phyloP scores from a whole-genome alignment of 805 yeast species.

The Ogataea corticis region DNA sequence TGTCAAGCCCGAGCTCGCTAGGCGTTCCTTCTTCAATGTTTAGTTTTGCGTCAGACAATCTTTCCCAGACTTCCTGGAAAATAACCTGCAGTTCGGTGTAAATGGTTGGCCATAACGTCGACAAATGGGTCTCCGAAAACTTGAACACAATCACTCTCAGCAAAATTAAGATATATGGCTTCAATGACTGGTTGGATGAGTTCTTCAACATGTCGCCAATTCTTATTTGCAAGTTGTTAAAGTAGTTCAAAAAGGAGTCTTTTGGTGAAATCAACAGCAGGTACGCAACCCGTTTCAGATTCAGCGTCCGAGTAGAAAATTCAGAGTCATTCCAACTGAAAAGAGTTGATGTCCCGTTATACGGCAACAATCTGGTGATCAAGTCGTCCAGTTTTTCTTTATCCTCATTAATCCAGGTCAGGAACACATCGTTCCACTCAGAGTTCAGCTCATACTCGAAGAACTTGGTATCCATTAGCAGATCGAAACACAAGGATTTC shows the following conservation, averaged over 20 bases:
- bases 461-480: constrained; percentile 60
- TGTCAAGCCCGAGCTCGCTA: constrained; percentile 36
- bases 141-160: constrained; percentile 65
- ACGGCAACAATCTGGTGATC: constrained; percentile 47
- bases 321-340: constrained; percentile 39
- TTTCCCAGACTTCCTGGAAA: constrained; percentile 41
- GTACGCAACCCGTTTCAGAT: constrained; percentile 64
- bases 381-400: constrained; percentile 60
- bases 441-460: constrained; percentile 41
- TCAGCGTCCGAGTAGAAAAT: constrained; percentile 31
- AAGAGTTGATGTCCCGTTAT: constrained; percentile 52
- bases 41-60: constrained; percentile 15
- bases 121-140: constrained; percentile 62
- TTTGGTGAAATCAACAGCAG: constrained; percentile 60
- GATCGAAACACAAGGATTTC: constrained; percentile 64
- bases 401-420: constrained; percentile 65
- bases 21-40: constrained; percentile 11
- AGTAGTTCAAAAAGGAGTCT: constrained; percentile 53
- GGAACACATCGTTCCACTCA: constrained; percentile 57
- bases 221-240: constrained; percentile 45
- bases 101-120: constrained; percentile 69
- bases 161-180: constrained; percentile 51
- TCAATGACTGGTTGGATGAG: constrained; percentile 35
- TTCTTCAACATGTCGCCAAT: constrained; percentile 30
- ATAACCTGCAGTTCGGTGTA: constrained; percentile 58